Evolutionary conservation across 1,284 basidiomycete genomes (phyloP).

Genomic region (Inonotus hispidus): DNA sequence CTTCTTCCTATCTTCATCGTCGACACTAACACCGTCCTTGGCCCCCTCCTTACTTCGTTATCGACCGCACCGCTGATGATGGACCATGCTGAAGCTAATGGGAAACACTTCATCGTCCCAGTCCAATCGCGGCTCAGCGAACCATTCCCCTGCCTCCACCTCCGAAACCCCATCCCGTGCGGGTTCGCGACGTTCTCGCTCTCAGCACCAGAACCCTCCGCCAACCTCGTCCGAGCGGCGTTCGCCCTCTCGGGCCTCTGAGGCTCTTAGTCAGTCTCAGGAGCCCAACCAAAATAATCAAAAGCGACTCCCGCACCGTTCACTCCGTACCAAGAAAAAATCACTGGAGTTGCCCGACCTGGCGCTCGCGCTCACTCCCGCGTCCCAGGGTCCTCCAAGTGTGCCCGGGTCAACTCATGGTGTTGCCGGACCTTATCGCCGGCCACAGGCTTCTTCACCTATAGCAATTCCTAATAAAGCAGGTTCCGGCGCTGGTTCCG

Average conservation of each 20-base stretch:
- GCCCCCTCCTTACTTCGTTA: neutral
- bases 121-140: slow-evolving; percentile 12
- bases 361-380: slow-evolving; percentile 50
- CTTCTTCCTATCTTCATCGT: slow-evolving; percentile 2
- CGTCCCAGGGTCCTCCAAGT: slow-evolving; percentile 36
- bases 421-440: slow-evolving; percentile 28
- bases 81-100: slow-evolving; percentile 11
- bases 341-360: slow-evolving; percentile 75
- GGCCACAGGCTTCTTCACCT: slow-evolving; percentile 35
- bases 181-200: slow-evolving; percentile 16
- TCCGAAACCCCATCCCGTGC: slow-evolving; percentile 8
- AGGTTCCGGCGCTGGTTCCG: slow-evolving; percentile 32
- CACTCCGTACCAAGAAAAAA: slow-evolving; percentile 62
- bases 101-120: slow-evolving; percentile 19
- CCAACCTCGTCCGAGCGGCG: slow-evolving; percentile 1
- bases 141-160: neutral
- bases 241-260: slow-evolving; percentile 8
- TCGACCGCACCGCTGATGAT: neutral
- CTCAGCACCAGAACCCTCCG: slow-evolving; percentile 6
- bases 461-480: slow-evolving; percentile 39
- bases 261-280: neutral
- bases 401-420: slow-evolving; percentile 17
- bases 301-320: slow-evolving; percentile 34
- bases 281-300: neutral
- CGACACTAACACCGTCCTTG: too few relatives aligned